These are phyloP conservation scores for Physcomitrellopsis africana DNA, from an alignment of 225 moss, liverwort and hornwort species.

Conservation along the genomic window DNA sequence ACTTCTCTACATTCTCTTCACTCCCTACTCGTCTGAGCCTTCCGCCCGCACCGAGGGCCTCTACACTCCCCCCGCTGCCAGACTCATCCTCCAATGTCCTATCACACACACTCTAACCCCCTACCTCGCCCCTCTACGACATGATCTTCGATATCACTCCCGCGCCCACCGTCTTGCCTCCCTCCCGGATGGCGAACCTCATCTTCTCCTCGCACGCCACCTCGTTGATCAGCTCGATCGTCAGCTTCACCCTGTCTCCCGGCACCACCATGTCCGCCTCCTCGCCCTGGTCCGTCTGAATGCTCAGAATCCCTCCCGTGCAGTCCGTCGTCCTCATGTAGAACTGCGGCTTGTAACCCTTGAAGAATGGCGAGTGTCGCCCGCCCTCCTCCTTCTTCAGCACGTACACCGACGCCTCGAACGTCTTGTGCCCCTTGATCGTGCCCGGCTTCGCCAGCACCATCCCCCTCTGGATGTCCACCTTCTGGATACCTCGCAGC, in stretches of 20 bases:
- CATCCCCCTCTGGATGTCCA: constrained; percentile 72
- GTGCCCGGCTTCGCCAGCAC: constrained; percentile 80
- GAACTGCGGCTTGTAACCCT: constrained; percentile 83
- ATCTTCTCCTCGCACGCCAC: constrained; percentile 71
- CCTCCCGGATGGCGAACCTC: constrained; percentile 86
- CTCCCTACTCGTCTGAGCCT: too few species aligned
- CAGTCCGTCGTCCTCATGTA: constrained; percentile 88
- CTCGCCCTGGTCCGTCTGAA: constrained; percentile 46
- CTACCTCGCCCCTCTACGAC: constrained; percentile 23
- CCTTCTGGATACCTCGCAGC: constrained; percentile 75
- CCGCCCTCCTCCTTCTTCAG: constrained; percentile 88
- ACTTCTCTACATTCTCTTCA: too few species aligned
- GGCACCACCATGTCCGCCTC: constrained; percentile 86
- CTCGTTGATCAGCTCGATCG: constrained; percentile 68
- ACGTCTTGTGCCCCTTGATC: constrained; percentile 63
- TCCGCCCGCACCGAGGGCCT: too few species aligned
- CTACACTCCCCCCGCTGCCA: too few species aligned
- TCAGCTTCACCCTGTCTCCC: constrained; percentile 75
- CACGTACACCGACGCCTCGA: constrained; percentile 80
- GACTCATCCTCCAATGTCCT: too few species aligned
- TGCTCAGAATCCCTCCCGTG: constrained; percentile 58
- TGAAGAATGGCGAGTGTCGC: constrained; percentile 78
- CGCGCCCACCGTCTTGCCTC: constrained; percentile 82
- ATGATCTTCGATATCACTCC: constrained; percentile 77
- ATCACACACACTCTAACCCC: too few species aligned